Base-by-base conservation (phyloP, 2,329 filamentous ascomycete genomes). In the Ophiostoma triangulosporum region DNA sequence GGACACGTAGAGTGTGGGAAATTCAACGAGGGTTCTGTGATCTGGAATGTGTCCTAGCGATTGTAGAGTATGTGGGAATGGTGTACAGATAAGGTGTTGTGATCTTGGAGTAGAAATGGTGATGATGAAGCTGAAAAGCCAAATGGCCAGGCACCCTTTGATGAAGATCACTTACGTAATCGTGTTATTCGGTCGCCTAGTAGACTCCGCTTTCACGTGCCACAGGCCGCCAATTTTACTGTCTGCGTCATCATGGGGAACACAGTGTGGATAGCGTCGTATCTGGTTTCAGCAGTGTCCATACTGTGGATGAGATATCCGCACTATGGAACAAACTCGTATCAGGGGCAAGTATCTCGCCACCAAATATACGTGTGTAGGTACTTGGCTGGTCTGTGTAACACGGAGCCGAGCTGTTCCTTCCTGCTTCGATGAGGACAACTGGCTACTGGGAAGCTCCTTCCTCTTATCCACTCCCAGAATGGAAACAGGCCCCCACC, bases 381-480 rank as follows among this genome's bases (percentile, higher is more conserved):
- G 38, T 43, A 43, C 38, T 43, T 40, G 20, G 2, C 24, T 24
- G 20, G 20, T 4, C 38, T 43, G 36, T 17, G 20, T 24, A 12
- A 40, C 20, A 43, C 38, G 7, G 3, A 20, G n/a, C 38, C 20
- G 38, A 43, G 24, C 38, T 20, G 38, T 46, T 12, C 43, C 35
- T 55, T 43, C 38, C 20, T 33, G 48, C 26, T 32, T 31, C 43
- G 48, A 51, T 55, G 50, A 55, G 54, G 54, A 55, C 54, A 55
- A 55, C 54, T 55, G 54, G 54, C 54, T 51, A 52, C 26, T 52
- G 31, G 38, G 14, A 17, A 43, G 38, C 38, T 36, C 35, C 15
- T 36, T 15, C 46, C 52, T 46, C 36, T 31, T 54, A 50, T 45
- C 46, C 26, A 36, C 26, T 45, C 35, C 48, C 48, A 14, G n/a